Evolutionary conservation across 768 basidiomycete species (phyloP).

Genomic region (Agrocybe chaxingu): DNA sequence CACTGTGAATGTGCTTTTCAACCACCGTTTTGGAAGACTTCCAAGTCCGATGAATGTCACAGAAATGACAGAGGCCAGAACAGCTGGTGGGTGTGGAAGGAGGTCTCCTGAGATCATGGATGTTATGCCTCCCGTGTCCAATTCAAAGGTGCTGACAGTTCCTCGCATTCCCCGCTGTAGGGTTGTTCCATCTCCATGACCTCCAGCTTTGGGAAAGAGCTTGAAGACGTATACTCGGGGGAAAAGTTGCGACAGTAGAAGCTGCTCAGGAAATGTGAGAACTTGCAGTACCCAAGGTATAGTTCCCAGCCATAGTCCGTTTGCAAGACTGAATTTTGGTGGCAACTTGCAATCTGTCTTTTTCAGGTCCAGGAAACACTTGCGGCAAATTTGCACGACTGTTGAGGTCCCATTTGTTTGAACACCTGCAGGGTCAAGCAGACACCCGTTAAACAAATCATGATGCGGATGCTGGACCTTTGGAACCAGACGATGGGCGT

Average conservation of each 20-base stretch:
- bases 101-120: conserved; percentile 30
- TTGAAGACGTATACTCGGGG: conserved; percentile 32
- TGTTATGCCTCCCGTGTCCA: conserved; percentile 22
- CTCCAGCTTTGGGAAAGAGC: conserved; percentile 24
- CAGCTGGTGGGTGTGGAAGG: conserved; percentile 25
- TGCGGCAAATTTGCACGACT: too few species aligned
- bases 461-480: background rate
- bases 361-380: too few species aligned
- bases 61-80: too few species aligned
- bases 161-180: conserved; percentile 30
- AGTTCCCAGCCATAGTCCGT: conserved; percentile 35
- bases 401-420: background rate
- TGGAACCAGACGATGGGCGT: background rate
- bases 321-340: conserved; percentile 18
- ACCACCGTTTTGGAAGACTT: conserved; percentile 20
- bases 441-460: background rate
- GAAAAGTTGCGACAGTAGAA: conserved; percentile 29
- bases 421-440: background rate
- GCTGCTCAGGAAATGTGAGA: conserved; percentile 33
- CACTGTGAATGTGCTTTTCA: conserved; percentile 29
- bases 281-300: conserved; percentile 23
- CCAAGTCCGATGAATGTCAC: too few species aligned
- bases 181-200: background rate
- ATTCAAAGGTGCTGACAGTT: conserved; percentile 28
- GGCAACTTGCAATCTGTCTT: background rate